Percentiles rank a stretch among this genome's conserved stretches.
These are phyloP conservation scores for Aspergillus carbonarius DNA, from an alignment of 2,329 filamentous ascomycete genomes.

Conservation along the genomic window DNA sequence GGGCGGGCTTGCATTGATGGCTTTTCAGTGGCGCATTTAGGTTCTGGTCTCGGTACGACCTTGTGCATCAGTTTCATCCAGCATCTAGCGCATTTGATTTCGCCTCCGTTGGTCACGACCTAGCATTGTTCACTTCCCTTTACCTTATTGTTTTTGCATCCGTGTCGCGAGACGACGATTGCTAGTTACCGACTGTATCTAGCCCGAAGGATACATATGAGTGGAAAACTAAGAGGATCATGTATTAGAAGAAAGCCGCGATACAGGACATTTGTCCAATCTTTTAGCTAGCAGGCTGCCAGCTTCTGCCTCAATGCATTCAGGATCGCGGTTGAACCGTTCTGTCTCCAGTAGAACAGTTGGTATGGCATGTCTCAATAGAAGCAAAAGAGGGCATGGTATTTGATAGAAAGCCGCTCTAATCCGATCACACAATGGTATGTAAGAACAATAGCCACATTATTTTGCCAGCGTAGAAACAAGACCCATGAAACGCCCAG, in stretches of 20 bases:
- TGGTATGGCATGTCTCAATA: background rate
- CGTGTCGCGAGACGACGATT: conserved; percentile 24
- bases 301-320: background rate
- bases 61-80: conserved; percentile 33
- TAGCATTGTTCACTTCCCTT: conserved; percentile 25
- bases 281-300: background rate
- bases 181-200: conserved; percentile 16
- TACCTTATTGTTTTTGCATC: conserved; percentile 25
- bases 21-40: conserved; percentile 22
- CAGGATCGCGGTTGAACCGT: background rate
- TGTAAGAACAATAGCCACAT: background rate
- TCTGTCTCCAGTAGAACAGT: background rate
- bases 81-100: conserved; percentile 35
- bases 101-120: conserved; percentile 23
- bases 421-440: background rate
- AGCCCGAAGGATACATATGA: conserved; percentile 16
- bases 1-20: conserved; percentile 36
- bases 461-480: conserved; percentile 4
- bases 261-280: conserved; percentile 9
- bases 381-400: background rate
- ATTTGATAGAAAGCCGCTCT: background rate
- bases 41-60: conserved; percentile 23
- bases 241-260: conserved; percentile 8
- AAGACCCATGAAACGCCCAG: background rate
- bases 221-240: conserved; percentile 7